phyloP scores from a whole-genome alignment of 257 asterid species.

The Schizonepeta tenuifolia region DNA sequence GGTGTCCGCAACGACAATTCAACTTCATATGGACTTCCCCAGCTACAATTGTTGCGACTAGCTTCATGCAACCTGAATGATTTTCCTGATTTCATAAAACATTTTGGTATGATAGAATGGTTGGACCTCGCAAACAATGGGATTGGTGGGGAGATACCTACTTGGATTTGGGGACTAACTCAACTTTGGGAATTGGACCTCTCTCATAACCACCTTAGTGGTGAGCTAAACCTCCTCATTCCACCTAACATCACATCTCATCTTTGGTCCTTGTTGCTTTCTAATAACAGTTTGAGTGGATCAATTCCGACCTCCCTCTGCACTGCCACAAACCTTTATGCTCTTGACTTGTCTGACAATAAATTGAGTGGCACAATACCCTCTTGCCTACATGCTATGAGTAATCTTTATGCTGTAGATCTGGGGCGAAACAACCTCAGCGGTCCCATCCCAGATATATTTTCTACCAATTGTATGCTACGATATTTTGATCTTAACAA shows the following conservation, averaged over 20 bases:
- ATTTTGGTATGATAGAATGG: not conserved
- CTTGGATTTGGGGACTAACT: not conserved
- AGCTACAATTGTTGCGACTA: no score
- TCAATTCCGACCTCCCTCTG: conserved; percentile 12
- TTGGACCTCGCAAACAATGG: not conserved
- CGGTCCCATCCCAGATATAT: no score
- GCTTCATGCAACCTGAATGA: no score
- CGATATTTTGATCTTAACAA: no score
- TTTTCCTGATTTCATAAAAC: no score
- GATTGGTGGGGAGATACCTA: not conserved
- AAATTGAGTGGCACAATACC: conserved; percentile 30
- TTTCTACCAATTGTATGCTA: no score
- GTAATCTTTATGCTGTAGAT: conserved; percentile 22
- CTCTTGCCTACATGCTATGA: conserved; percentile 15
- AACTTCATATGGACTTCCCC: no score
- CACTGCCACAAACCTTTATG: not conserved
- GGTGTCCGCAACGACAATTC: no score
- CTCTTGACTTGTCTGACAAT: conserved; percentile 39
- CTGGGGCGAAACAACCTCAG: conserved; percentile 34
- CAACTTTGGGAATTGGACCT: not conserved
- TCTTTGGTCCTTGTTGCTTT: not conserved
- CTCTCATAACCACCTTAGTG: not conserved
- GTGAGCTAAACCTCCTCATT: not conserved
- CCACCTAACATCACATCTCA: no score
- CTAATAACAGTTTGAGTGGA: not conserved